phyloP scores from a whole-genome alignment of 805 yeast genomes.

The Nakazawaea pomicola region DNA sequence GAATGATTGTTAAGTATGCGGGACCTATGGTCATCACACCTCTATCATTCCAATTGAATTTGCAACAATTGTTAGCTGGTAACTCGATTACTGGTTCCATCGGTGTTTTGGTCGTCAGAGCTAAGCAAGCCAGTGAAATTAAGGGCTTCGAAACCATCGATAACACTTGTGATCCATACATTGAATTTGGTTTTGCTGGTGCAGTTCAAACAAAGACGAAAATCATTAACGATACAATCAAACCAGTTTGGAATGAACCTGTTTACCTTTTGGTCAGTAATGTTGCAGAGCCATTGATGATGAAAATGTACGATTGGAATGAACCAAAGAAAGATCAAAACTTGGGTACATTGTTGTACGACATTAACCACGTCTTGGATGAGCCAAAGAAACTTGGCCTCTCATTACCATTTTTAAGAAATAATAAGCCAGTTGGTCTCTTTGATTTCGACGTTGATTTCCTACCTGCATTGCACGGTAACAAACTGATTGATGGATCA shows the following conservation, averaged over 20 bases:
- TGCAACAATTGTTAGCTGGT: constrained; percentile 87
- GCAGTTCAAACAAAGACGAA: constrained; percentile 63
- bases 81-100: constrained; percentile 72
- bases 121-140: constrained; percentile 63
- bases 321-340: constrained; percentile 71
- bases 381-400: constrained; percentile 45
- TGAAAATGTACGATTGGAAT: constrained; percentile 72
- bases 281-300: constrained; percentile 75
- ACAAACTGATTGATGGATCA: constrained; percentile 72
- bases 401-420: constrained; percentile 60
- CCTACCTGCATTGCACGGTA: constrained; percentile 67
- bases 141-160: constrained; percentile 66
- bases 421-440: constrained; percentile 79
- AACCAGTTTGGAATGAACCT: constrained; percentile 84
- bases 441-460: constrained; percentile 65
- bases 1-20: constrained; percentile 77
- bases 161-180: constrained; percentile 87
- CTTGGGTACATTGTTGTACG: constrained; percentile 73
- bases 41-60: constrained; percentile 85
- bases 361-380: constrained; percentile 59
- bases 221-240: constrained; percentile 57
- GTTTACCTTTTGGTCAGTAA: constrained; percentile 64
- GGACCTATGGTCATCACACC: constrained; percentile 91
- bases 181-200: constrained; percentile 61
- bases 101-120: constrained; percentile 74